phyloP scores from a whole-genome alignment of 345 rosid genomes.

The Dimocarpus longan region DNA sequence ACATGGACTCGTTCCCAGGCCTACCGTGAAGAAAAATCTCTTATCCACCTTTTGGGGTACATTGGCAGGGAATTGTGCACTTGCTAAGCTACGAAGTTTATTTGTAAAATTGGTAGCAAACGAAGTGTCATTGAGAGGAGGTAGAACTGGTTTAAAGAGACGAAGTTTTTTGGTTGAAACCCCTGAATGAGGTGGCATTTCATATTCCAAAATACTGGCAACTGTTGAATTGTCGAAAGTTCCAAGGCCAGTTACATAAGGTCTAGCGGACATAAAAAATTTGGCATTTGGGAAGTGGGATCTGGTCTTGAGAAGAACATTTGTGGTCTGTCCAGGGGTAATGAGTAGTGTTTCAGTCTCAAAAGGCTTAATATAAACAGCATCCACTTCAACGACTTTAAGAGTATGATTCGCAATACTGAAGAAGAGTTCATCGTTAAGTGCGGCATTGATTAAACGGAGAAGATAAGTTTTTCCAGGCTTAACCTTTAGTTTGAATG shows the following conservation, averaged over 20 bases:
- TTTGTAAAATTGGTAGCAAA: conserved; percentile 48
- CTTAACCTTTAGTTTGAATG: conserved; percentile 50
- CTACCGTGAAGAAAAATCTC: conserved; percentile 54
- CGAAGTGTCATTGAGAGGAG: conserved; percentile 56
- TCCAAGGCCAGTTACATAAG: conserved; percentile 67
- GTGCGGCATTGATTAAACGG: conserved; percentile 51
- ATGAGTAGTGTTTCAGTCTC: conserved; percentile 39
- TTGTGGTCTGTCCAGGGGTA: conserved; percentile 54
- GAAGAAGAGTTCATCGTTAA: conserved; percentile 58
- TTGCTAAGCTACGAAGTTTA: conserved; percentile 54
- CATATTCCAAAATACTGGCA: conserved; percentile 44
- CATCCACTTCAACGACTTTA: conserved; percentile 48
- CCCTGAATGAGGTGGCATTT: conserved; percentile 26
- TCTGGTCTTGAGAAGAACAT: conserved; percentile 49
- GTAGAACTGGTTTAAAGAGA: conserved; percentile 50
- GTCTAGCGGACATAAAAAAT: conserved; percentile 63
- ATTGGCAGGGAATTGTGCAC: conserved; percentile 49
- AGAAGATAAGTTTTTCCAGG: conserved; percentile 51
- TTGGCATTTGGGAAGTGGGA: conserved; percentile 41
- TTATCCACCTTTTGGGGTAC: conserved; percentile 54
- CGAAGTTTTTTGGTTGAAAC: conserved; percentile 39
- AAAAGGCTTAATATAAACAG: conserved; percentile 43
- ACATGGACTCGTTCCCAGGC: conserved; percentile 63
- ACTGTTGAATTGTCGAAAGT: conserved; percentile 54
- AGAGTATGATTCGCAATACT: conserved; percentile 53